A percentile compares a stretch with the other conserved stretches of the same genome.
Evolutionary conservation across 768 basidiomycete species (phyloP).

Genomic region (Brasilioporus rufonigricans): DNA sequence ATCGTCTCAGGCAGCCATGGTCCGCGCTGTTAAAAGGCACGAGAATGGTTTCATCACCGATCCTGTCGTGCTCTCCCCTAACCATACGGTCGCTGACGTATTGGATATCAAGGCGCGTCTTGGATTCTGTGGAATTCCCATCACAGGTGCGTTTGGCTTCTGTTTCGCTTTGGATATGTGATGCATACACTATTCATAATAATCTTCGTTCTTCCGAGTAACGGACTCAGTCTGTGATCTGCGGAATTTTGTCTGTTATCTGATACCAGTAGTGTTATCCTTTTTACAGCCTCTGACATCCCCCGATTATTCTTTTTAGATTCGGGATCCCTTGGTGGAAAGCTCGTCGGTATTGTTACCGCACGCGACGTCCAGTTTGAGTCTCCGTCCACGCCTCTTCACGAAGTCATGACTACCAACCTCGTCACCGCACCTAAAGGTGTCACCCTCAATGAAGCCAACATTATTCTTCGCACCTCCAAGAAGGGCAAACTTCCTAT

Average conservation of each 20-base stretch:
- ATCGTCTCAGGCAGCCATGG: constrained; percentile 91
- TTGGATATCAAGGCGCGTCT: constrained; percentile 88
- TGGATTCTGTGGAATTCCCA: constrained; percentile 96
- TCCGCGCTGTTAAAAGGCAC: constrained; percentile 95
- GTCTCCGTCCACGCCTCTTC: constrained; percentile 57
- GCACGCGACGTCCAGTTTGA: constrained; percentile 96
- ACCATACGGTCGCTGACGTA: constrained; percentile 80
- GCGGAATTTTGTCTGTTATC: constrained; percentile 49
- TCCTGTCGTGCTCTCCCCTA: constrained; percentile 83
- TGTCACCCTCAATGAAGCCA: constrained; percentile 88
- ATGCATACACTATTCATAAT: constrained; percentile 48
- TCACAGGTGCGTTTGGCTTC: constrained; percentile 75
- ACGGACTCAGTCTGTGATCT: constrained; percentile 69
- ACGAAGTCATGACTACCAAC: constrained; percentile 84
- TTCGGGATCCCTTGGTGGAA: constrained; percentile 81
- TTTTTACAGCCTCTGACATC: constrained; percentile 19
- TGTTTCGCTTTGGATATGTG: constrained; percentile 23
- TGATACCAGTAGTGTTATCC: constrained; percentile 8
- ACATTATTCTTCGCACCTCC: constrained; percentile 89
- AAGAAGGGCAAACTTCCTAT: constrained; percentile 98
- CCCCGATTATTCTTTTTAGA: constrained; percentile 57
- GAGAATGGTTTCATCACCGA: constrained; percentile 99
- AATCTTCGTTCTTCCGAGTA: constrained; percentile 92
- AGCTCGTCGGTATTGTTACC: constrained; percentile 95
- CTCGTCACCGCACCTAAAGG: constrained; percentile 87